Evolutionary conservation across 352 stramenopile species (phyloP).

Genomic region (Phytophthora capsici): DNA sequence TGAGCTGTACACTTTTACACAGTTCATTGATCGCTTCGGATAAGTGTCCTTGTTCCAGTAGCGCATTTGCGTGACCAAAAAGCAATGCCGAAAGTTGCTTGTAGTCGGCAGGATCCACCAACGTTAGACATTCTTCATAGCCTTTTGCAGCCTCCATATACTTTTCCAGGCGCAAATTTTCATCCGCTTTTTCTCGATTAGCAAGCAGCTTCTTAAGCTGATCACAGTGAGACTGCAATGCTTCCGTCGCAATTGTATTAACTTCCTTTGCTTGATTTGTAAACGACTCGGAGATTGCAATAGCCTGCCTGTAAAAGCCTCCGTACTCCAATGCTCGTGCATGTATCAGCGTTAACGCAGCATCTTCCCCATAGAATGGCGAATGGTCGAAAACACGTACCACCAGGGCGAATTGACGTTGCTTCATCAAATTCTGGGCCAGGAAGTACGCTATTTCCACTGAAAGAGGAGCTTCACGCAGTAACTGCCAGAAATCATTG

Average conservation of each 20-base stretch:
- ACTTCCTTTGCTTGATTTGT: background rate
- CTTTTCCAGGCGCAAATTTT: conserved; percentile 14
- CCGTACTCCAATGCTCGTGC: conserved; percentile 29
- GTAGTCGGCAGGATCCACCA: conserved; percentile 14
- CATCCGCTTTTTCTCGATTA: conserved; percentile 28
- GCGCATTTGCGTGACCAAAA: conserved; percentile 26
- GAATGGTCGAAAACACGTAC: conserved; percentile 25
- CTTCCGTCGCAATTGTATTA: background rate
- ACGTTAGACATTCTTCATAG: conserved; percentile 33
- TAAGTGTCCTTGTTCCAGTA: conserved; percentile 22
- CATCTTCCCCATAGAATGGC: conserved; percentile 13
- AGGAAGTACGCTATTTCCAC: conserved; percentile 24
- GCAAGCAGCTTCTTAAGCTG: conserved; percentile 20
- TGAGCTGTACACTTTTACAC: conserved; percentile 14
- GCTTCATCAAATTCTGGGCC: conserved; percentile 22
- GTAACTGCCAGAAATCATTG: conserved; percentile 27
- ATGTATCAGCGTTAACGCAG: conserved; percentile 32
- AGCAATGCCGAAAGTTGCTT: conserved; percentile 31
- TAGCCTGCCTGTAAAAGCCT: conserved; percentile 30
- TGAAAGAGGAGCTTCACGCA: conserved; percentile 30
- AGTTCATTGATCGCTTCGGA: conserved; percentile 27
- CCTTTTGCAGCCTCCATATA: conserved; percentile 17
- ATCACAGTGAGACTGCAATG: conserved; percentile 14
- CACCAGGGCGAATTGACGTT: conserved; percentile 26
- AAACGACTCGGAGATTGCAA: conserved; percentile 16